Evolutionary conservation across 2,329 filamentous ascomycete genomes (phyloP), one percentile per base, ranked within the genome.

Genomic region (Hypoxylon sp.): DNA sequence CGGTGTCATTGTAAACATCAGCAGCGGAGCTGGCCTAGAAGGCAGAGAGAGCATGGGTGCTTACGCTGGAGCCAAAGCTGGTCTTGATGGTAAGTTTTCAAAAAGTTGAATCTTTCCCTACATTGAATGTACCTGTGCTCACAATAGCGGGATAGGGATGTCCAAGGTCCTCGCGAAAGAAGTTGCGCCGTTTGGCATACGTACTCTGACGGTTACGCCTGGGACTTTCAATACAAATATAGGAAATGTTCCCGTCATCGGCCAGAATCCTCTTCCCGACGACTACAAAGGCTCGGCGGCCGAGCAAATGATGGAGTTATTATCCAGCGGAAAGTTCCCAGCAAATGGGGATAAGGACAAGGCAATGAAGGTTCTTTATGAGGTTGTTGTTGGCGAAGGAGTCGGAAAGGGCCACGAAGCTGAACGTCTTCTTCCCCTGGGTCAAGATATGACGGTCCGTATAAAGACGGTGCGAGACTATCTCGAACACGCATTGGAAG

Each of bases 171-270:
- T 86, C 1, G 81, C 81, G 0, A 81, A 81, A 25, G 84, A 86
- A 63, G 77, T 87, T 0, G 77, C 80, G 0, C 77, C 80, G 0
- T 85, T 85, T 72, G 81, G 81, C 27, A 79, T 86, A 37, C 79
- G 83, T 2, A 75, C 81, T 2, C 69, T 86, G 33, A 81, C 82
- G 0, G 79, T 85, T 3, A 76, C 80, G 13, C 77, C 83, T 8
- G 85, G 85, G 1, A 78, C 79, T 0, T 85, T 86, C 72, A 77
- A 83, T 55, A 87, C 85, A 0, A 79, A 80, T n/a, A 82, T 87
- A 67, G 66, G 72, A 2, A 75, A 75, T 11, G 69, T 74, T 1
- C 74, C 74, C 1, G 54, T 64, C 0, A n/a, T 77, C 2, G 76
- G 77, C 3, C 66, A 74, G 49, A 75, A 59, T 4, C 77, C 79